These are phyloP conservation scores for Bryum argenteum DNA, from an alignment of 225 moss, liverwort and hornwort genomes.

Conservation along the genomic window DNA sequence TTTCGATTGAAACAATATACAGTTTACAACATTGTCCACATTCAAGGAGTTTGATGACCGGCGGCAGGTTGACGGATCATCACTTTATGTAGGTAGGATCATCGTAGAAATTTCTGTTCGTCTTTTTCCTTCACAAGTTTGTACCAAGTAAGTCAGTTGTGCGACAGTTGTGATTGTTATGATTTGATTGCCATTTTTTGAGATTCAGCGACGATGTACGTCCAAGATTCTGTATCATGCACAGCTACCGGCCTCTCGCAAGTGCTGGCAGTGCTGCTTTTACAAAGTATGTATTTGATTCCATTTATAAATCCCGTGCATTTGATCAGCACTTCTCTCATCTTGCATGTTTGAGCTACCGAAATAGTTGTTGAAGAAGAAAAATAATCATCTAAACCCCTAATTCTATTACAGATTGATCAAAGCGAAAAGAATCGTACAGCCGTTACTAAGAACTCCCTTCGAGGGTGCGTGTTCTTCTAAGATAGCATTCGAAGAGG, in stretches of 20 bases:
- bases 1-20: not conserved
- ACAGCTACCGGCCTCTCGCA: constrained; percentile 14
- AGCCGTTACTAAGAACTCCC: not conserved
- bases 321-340: not conserved
- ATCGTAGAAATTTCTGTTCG: constrained; percentile 12
- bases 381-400: no score
- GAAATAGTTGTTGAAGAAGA: not conserved
- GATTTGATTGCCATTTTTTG: constrained; percentile 24
- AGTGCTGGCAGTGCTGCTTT: constrained; percentile 9
- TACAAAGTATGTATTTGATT: not conserved
- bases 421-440: not conserved
- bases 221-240: constrained; percentile 11
- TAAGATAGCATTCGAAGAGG: not conserved
- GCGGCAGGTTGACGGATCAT: constrained; percentile 16
- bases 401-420: not conserved
- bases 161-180: constrained; percentile 13
- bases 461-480: not conserved
- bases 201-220: not conserved
- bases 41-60: constrained; percentile 15
- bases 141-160: not conserved
- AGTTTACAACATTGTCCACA: constrained; percentile 1
- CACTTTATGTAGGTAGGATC: not conserved
- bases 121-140: not conserved
- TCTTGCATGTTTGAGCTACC: not conserved
- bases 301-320: not conserved